A percentile compares a stretch with the other conserved stretches of the same genome.
These are phyloP conservation scores for Aspergillus costaricaensis DNA, from an alignment of 2,329 filamentous ascomycete species.

Conservation along the genomic window DNA sequence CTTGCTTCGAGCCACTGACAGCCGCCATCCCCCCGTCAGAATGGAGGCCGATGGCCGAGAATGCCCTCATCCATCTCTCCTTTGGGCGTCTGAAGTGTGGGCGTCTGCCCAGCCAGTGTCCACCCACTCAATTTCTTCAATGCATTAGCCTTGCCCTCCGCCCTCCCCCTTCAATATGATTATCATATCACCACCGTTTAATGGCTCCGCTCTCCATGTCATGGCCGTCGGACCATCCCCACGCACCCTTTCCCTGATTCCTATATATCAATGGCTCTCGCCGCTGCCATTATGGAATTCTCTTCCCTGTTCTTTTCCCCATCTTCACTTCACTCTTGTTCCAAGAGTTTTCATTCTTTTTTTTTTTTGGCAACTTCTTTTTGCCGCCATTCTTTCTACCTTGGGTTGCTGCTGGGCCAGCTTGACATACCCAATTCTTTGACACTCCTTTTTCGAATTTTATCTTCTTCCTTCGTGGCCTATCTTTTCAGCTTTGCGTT, in stretches of 20 bases:
- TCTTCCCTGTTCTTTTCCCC: not conserved
- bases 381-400: conserved; percentile 15
- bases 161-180: conserved; percentile 12
- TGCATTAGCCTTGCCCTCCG: conserved; percentile 14
- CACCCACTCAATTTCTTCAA: conserved; percentile 19
- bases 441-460: conserved; percentile 13
- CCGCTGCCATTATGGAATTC: not conserved
- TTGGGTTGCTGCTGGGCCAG: conserved; percentile 20
- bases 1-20: conserved; percentile 9
- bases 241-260: not conserved
- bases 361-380: conserved; percentile 1
- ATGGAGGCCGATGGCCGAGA: not conserved
- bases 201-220: not conserved
- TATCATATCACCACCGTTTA: not conserved
- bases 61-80: not conserved
- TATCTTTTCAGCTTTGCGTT: conserved; percentile 6
- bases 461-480: not conserved
- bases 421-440: conserved; percentile 11
- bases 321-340: conserved; percentile 7
- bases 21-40: not conserved
- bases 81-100: not conserved
- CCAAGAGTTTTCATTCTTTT: conserved; percentile 8
- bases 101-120: conserved; percentile 2
- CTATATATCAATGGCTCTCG: conserved; percentile 17
- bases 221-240: not conserved